A percentile compares a stretch with the other conserved stretches of the same genome.
phyloP scores from a whole-genome alignment of 2,329 filamentous ascomycete genomes.

The Colletotrichum sp. region DNA sequence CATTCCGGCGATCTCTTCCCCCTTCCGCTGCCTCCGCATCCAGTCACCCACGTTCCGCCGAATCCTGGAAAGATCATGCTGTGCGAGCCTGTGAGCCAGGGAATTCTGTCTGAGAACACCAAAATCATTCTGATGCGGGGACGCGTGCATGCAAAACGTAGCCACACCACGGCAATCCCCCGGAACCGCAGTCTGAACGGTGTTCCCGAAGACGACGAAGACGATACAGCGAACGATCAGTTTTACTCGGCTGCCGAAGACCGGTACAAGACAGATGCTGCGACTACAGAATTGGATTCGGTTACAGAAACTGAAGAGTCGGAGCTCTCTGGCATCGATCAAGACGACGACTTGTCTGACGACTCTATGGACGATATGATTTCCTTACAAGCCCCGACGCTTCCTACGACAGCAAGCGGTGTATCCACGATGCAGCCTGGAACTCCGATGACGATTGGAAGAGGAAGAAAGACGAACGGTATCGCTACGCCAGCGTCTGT shows the following conservation, averaged over 20 bases:
- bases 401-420: conserved; percentile 81
- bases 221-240: conserved; percentile 87
- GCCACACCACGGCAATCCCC: conserved; percentile 50
- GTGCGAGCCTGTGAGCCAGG: conserved; percentile 95
- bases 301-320: conserved; percentile 65
- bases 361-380: conserved; percentile 95
- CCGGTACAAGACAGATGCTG: conserved; percentile 62
- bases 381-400: conserved; percentile 78
- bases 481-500: conserved; percentile 85
- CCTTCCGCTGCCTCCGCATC: conserved; percentile 81
- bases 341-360: conserved; percentile 81
- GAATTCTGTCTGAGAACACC: conserved; percentile 76
- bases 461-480: conserved; percentile 71
- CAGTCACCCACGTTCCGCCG: conserved; percentile 83
- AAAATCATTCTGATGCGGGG: conserved; percentile 81
- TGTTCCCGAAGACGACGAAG: conserved; percentile 70
- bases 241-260: conserved; percentile 95
- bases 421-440: conserved; percentile 81
- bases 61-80: conserved; percentile 87
- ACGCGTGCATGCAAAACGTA: conserved; percentile 61
- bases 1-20: conserved; percentile 82
- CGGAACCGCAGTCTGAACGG: conserved; percentile 63
- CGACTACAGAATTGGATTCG: conserved; percentile 63
- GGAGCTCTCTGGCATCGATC: conserved; percentile 67
- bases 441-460: conserved; percentile 77